Evolutionary conservation across 345 rosid genomes (phyloP), one percentile per base, ranked within the genome.

Genomic region (Melaleuca alternifolia): DNA sequence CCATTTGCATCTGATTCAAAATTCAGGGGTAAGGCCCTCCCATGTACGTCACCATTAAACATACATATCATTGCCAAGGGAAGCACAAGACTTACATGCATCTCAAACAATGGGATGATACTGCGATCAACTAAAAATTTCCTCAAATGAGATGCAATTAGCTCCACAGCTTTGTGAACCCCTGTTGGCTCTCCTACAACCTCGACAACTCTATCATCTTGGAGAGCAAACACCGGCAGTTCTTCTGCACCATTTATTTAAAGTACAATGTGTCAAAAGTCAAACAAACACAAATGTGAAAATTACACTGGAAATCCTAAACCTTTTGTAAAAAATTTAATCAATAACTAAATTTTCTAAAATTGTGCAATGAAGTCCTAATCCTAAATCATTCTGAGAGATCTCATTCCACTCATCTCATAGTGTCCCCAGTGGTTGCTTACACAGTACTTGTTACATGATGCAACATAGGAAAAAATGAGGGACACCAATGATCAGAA

Each of bases 161-260:
- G 93, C 94, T 98, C 99, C 89, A 98, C 88, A 51, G 95, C 96
- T 91, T 93, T 96, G 87, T 98, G 99, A 89, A 98, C 99, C 54
- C 95, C 93, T 88, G 93, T 84, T 87, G 96, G 87, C 51, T 96
- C 99, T 85, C 99, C 99, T 71, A 95, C 91, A 46, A 98, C 95
- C 94, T 96, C 98, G 82, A 98, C 98, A 89, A 95, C 98, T 92
- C 99, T 92, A 92, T 98, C 99, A 88, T 98, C 99, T 93, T 95
- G 99, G 89, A 98, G 99, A 51, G 99, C 94, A 91, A 98, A 96
- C 85, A 93, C 92, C 41, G 99, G 99, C 76, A 98, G 94, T 77
- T 95, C 98, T 87, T 98, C 99, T 98, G 94, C 92, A 93, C 76
- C 84, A 90, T 87, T 79, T 88, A 18, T 85, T 44, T 13, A 4